These are phyloP conservation scores for Elsinoe australis DNA, from an alignment of 2,329 filamentous ascomycete genomes.

Conservation along the genomic window DNA sequence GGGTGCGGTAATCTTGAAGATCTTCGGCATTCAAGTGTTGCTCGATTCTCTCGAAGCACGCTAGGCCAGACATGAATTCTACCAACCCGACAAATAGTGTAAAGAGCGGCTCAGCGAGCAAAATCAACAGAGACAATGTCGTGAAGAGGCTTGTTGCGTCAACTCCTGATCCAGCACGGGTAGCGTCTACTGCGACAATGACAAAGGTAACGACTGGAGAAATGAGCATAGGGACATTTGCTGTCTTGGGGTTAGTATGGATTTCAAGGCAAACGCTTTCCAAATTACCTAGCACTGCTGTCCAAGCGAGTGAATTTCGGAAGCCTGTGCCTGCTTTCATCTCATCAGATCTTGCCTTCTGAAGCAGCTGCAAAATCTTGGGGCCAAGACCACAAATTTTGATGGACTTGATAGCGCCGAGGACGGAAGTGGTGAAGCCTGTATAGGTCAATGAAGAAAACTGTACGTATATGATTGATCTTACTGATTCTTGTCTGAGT, in stretches of 20 bases:
- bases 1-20: neutral
- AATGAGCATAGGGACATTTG: neutral
- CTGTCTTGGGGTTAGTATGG: neutral
- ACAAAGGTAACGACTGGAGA: slow-evolving; percentile 11
- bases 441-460: neutral
- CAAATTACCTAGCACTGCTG: neutral
- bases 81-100: neutral
- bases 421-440: slow-evolving; percentile 22
- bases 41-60: neutral
- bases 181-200: neutral
- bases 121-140: neutral
- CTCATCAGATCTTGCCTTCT: neutral
- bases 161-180: neutral
- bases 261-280: no score
- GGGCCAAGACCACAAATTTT: slow-evolving; percentile 17
- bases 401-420: slow-evolving; percentile 20
- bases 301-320: neutral
- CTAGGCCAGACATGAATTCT: neutral
- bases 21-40: neutral
- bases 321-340: slow-evolving; percentile 6
- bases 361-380: neutral
- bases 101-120: slow-evolving; percentile 7
- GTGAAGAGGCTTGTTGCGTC: slow-evolving; percentile 2
- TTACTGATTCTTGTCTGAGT: slow-evolving; percentile 6
- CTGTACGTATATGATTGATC: no score